Evolutionary conservation across 148 eudicot species (phyloP).

Genomic region (Chenopodium suecicum): DNA sequence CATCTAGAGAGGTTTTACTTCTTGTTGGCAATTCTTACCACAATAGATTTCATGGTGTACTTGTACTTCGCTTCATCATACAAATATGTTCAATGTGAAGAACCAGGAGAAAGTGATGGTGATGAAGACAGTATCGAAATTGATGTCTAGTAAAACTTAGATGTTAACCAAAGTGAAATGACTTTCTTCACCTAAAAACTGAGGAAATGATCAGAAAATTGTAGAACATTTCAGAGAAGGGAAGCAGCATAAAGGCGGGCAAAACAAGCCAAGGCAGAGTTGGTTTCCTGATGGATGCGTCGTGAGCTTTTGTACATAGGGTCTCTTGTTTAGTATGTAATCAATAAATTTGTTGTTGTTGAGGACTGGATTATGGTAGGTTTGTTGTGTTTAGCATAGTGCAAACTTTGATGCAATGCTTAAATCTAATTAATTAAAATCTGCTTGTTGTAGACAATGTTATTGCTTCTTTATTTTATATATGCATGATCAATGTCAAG

Average conservation of each 20-base stretch:
- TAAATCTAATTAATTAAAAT: not conserved
- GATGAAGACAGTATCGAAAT: not conserved
- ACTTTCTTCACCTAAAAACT: not conserved
- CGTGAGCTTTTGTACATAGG: constrained; percentile 4
- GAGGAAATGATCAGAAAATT: not conserved
- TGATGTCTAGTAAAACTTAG: not conserved
- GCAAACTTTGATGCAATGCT: not conserved
- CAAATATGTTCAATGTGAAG: constrained; percentile 44
- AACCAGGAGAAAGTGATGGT: not conserved
- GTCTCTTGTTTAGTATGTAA: too few relatives aligned
- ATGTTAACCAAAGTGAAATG: not conserved
- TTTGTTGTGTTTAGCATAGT: not conserved
- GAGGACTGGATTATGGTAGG: not conserved
- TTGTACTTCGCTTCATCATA: constrained; percentile 52
- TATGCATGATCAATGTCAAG: too few relatives aligned
- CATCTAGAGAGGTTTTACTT: constrained; percentile 61
- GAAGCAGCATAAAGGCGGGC: constrained; percentile 6
- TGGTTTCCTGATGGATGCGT: constrained; percentile 5
- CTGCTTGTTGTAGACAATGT: not conserved
- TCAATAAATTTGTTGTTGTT: not conserved
- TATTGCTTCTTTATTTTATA: too few relatives aligned
- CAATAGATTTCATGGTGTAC: constrained; percentile 49
- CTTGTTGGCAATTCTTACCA: constrained; percentile 50
- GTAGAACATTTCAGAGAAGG: constrained; percentile 6
- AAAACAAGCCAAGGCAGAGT: not conserved